Base-by-base conservation (phyloP, 129 eudicot genomes). In the Smallanthus sonchifolius region DNA sequence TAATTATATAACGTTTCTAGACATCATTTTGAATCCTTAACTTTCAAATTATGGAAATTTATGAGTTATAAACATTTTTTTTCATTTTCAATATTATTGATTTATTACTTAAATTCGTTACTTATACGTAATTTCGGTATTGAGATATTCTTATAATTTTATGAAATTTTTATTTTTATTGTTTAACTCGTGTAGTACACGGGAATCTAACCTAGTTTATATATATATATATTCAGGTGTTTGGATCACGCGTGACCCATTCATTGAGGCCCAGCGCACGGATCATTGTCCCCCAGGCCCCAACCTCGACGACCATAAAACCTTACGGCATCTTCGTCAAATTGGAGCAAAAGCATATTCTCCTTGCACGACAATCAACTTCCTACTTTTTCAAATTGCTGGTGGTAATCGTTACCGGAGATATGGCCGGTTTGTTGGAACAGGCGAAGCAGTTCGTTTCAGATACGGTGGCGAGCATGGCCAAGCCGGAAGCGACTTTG, bases 391-490 rank as follows among this genome's bases (percentile, higher is more conserved):
- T 30, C 10, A 67, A 69, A 48, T 20, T 2, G 32, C 35, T 10
- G 17, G 19, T 28, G 66, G 51, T 51, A 34, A 67, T 37, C 34
- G n/a, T 78, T 5, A 51, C 47, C 56, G 68, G 74, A 71, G 66
- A 72, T 63, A 81, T 81, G 85, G 59, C 62, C 6, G 30, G 72
- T 71, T 67, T 80, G 7, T 8, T 81, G 35, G 69, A 81, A 32
- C 60, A 40, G 36, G 70, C 76, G 43, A 65, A 76, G 39, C 74
- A 55, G 8, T 54, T 81, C 0, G 70, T 81, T 57, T 35, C 85
- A 2, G 55, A 65, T 49, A 30, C 77, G 2, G 55, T 81, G 35
- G 72, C 81, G 24, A 76, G 73, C 60, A 66, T 81, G 73, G 49
- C 24, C 20, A 81, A 76, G 38, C 85, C 85, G 7, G 76, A 47